Evolutionary conservation across 495 filamentous ascomycete genomes (phyloP), one percentile per base, ranked within the genome.

Genomic region (Aspergillus kassunensis): DNA sequence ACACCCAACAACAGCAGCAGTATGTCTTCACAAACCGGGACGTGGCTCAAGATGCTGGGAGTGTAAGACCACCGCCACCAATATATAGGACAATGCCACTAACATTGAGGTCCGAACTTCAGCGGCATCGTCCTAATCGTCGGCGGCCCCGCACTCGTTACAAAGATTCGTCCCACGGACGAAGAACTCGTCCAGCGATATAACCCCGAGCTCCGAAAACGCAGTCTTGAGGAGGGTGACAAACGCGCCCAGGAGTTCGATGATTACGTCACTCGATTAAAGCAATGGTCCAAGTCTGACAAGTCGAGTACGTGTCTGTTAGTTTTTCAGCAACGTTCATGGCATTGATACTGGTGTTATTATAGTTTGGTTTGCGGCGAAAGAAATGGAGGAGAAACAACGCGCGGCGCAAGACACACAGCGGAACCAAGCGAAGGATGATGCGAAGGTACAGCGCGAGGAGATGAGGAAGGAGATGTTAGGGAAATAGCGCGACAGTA

Each of bases 101-200:
- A 33, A 58, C 52, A 20, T 50, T 44, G 27, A 29, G 25, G 6
- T 6, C 18, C 7, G 21, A 31, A 3, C 18, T 24, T 54, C 58
- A 97, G 91, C 36, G 85, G 84, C 40, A 76, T 72, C 25, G 73
- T 75, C 27, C 72, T 91, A 40, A 82, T 79, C 67, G 73, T 96
- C 55, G 93, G 93, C 33, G 93, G 93, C 20, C 92, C 92, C 25
- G 86, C 88, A 4, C 70, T 97, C 39, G 82, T 91, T n/a, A 75
- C 80, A 62, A 95, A 80, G 56, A 73, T 97, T 31, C 80, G 83
- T 44, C 93, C 95, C 3, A 83, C 89, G 6, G 90, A 96, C 57
- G 93, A 96, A 66, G 91, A 97, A 70, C 76, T 97, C 8, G 89
- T 95, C 74, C 78, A 91, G 77, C 83, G 78, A 67, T 97, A 96